Percentiles rank a stretch among this genome's conserved stretches.
These are phyloP conservation scores for Lathyrus oleraceus DNA, from an alignment of 306 rosid species.

Conservation along the genomic window DNA sequence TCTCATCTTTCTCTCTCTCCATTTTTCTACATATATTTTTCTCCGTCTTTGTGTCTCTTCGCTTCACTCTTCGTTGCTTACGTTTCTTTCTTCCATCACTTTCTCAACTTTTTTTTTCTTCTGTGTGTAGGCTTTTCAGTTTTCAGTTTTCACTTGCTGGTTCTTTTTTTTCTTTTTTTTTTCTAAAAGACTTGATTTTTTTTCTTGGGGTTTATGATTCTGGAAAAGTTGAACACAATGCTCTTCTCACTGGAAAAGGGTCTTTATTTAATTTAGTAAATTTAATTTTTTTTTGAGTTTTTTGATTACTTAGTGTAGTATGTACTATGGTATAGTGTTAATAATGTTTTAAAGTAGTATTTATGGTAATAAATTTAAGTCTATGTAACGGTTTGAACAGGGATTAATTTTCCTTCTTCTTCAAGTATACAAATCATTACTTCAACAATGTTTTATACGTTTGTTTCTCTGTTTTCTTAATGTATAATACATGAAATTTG, in stretches of 20 bases:
- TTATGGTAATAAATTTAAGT: conserved; percentile 18
- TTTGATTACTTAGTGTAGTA: background rate
- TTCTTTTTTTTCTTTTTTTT: background rate
- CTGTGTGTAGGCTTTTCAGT: background rate
- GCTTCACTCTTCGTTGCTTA: background rate
- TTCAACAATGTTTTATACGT: background rate
- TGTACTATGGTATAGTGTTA: background rate
- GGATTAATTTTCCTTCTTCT: conserved; percentile 16
- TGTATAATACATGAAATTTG: background rate
- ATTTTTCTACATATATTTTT: background rate
- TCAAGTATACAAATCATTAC: conserved; percentile 19
- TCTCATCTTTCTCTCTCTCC: background rate
- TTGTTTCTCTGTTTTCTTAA: background rate
- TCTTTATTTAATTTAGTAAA: background rate
- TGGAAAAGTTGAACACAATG: conserved; percentile 2
- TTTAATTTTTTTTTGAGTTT: background rate
- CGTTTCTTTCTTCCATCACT: conserved; percentile 1
- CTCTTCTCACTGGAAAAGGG: background rate
- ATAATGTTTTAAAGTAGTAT: too few species aligned
- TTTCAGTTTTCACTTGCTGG: background rate
- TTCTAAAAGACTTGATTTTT: background rate
- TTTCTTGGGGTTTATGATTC: conserved; percentile 3
- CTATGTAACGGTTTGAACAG: conserved; percentile 14
- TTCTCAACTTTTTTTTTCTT: background rate
- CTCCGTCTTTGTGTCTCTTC: too few species aligned